phyloP scores from a whole-genome alignment of 768 basidiomycete genomes.

The Lenzites betulinus region DNA sequence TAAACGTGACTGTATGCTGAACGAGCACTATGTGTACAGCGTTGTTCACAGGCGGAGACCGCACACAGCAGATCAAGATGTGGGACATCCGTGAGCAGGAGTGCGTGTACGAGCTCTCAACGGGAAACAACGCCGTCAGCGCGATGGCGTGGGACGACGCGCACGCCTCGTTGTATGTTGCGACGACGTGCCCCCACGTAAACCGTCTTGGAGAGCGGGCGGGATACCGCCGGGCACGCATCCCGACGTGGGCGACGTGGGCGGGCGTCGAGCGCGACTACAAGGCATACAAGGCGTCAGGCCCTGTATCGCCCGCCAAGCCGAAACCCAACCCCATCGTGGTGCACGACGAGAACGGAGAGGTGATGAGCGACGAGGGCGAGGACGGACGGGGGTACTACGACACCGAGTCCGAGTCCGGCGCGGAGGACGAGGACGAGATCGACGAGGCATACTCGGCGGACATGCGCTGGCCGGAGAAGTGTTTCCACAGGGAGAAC shows the following conservation, averaged over 20 bases:
- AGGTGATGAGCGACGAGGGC: neutral
- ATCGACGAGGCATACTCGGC: conserved; percentile 27
- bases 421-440: conserved; percentile 12
- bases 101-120: conserved; percentile 44
- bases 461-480: conserved; percentile 36
- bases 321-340: neutral
- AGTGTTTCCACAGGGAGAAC: conserved; percentile 29
- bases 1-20: neutral
- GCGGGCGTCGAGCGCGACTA: conserved; percentile 17
- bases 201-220: conserved; percentile 28
- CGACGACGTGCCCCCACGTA: conserved; percentile 37
- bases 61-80: conserved; percentile 38
- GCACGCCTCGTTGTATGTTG: conserved; percentile 36
- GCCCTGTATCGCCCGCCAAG: neutral
- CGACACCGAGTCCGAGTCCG: conserved; percentile 17
- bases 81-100: conserved; percentile 44
- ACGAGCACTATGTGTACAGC: conserved; percentile 15
- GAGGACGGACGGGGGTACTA: conserved; percentile 1
- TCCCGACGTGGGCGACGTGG: conserved; percentile 22
- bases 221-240: conserved; percentile 28
- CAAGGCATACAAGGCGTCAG: conserved; percentile 6
- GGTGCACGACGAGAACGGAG: conserved; percentile 15
- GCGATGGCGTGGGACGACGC: conserved; percentile 37
- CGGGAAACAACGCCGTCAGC: conserved; percentile 45
- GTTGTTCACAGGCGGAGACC: conserved; percentile 35